Evolutionary conservation across 371 early-diverging fungal genomes (phyloP), one percentile per base, ranked within the genome.

Genomic region (Syncephalis fuscata): DNA sequence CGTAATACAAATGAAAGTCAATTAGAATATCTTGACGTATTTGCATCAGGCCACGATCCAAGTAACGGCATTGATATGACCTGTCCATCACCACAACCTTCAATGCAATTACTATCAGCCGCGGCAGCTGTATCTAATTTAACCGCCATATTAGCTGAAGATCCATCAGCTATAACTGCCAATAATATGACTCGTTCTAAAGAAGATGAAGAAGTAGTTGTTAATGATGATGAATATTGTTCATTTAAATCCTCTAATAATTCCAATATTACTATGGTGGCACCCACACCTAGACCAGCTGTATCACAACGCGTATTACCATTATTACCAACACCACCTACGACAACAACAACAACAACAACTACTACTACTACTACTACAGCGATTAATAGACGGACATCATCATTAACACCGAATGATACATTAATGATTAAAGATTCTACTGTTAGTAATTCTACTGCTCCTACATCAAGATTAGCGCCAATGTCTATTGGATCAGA

Each of bases 81-180:
- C 57, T n/a, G 58, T 61, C 8, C 57, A 54, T 32, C 32, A 32
- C 32, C 32, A 32, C 32, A 32, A 32, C 32, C 32, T 7, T 32
- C 32, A 11, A 11, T 11, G 11, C 32, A 32, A 11, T 32, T 32
- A 32, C 11, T 32, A 32, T 32, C 32, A 11, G 19, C 58, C 58
- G 17, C 55, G 58, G 16, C 57, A 61, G 49, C 58, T 55, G 1
- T 61, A 57, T 16, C 58, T 39, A n/a, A 55, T 61, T 25, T 57
- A 61, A 46, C 55, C 57, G 61, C 52, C 50, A 39, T 14, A 54
- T 26, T 55, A 55, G 1, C 45, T 48, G n/a, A 58, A 61, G 25
- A 47, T 51, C 32, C 55, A 60, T n/a, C 58, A 37, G 2, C 42
- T 17, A 15, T 15, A 44, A 17, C 44, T 17, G n/a, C 44, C 14